A percentile compares a stretch with the other conserved stretches of the same genome.
Conservation (phyloP, 2,329 filamentous ascomycete genomes). For the Orbilia quercus region DNA sequence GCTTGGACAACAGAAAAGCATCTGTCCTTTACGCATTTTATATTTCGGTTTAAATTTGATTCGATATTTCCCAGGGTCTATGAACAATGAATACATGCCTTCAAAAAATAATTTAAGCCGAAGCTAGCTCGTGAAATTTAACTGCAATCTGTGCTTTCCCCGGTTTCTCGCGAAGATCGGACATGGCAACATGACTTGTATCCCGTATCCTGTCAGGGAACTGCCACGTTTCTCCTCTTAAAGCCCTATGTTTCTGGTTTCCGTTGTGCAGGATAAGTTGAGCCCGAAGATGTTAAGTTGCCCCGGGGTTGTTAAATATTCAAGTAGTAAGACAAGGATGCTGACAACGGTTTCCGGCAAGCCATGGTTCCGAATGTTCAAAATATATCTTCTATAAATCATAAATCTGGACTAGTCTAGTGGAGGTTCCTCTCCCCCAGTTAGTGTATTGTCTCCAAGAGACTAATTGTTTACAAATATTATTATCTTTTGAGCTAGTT, state of each 20-base stretch:
- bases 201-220: constrained; percentile 17
- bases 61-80: constrained; percentile 6
- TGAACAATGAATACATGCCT: too few relatives aligned
- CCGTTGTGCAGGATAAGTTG: background rate
- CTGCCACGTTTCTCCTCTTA: constrained; percentile 40
- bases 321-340: constrained; percentile 11
- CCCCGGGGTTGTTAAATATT: constrained; percentile 15
- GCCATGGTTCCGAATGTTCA: constrained; percentile 9
- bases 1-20: constrained; percentile 53
- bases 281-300: constrained; percentile 1
- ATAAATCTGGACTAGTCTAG: too few relatives aligned
- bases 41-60: constrained; percentile 11
- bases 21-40: constrained; percentile 17
- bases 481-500: too few relatives aligned
- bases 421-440: too few relatives aligned
- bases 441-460: too few relatives aligned
- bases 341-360: constrained; percentile 16
- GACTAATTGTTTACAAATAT: too few relatives aligned
- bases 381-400: too few relatives aligned
- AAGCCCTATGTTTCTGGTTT: constrained; percentile 40
- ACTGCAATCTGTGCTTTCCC: constrained; percentile 21
- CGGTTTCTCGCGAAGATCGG: constrained; percentile 10
- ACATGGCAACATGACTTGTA: background rate
- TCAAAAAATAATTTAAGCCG: constrained; percentile 12
- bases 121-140: constrained; percentile 6